Percentiles rank a stretch among this genome's conserved stretches.
These are phyloP conservation scores for Aspergillus awamori DNA, from an alignment of 2,329 filamentous ascomycete species.

Conservation along the genomic window DNA sequence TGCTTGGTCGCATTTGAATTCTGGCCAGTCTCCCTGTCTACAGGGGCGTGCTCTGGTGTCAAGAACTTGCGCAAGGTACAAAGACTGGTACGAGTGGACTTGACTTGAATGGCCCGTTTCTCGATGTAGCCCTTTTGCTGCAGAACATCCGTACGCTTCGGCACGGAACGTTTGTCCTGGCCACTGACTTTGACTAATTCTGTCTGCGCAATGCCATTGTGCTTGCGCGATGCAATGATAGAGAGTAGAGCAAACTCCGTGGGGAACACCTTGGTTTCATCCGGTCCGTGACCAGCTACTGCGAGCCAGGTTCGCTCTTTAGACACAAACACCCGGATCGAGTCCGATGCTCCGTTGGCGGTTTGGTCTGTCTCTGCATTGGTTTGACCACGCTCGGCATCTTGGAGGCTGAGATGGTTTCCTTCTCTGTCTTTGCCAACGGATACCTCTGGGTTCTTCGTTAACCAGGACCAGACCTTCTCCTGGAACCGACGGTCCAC, in stretches of 20 bases:
- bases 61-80: constrained; percentile 57
- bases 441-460: constrained; percentile 57
- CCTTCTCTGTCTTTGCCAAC: constrained; percentile 49
- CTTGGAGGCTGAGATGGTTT: constrained; percentile 44
- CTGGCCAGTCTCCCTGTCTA: constrained; percentile 20
- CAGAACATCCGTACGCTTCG: constrained; percentile 61
- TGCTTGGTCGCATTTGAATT: constrained; percentile 11
- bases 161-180: constrained; percentile 68
- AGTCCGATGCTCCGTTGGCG: not conserved
- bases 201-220: constrained; percentile 60
- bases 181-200: constrained; percentile 58
- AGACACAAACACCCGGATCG: constrained; percentile 52
- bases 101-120: constrained; percentile 55
- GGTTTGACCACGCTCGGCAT: constrained; percentile 36
- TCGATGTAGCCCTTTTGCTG: constrained; percentile 63
- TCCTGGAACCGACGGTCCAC: constrained; percentile 57
- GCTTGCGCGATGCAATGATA: constrained; percentile 59
- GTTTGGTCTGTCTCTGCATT: constrained; percentile 7
- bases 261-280: constrained; percentile 55
- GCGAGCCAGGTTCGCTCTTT: constrained; percentile 62
- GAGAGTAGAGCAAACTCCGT: constrained; percentile 61
- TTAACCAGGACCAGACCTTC: constrained; percentile 62
- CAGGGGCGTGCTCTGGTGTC: constrained; percentile 20
- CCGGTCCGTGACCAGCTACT: constrained; percentile 61
- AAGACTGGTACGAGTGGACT: constrained; percentile 58